Conservation (phyloP, 1,284 basidiomycete genomes). For the Apiotrichum mycotoxinovorans region DNA sequence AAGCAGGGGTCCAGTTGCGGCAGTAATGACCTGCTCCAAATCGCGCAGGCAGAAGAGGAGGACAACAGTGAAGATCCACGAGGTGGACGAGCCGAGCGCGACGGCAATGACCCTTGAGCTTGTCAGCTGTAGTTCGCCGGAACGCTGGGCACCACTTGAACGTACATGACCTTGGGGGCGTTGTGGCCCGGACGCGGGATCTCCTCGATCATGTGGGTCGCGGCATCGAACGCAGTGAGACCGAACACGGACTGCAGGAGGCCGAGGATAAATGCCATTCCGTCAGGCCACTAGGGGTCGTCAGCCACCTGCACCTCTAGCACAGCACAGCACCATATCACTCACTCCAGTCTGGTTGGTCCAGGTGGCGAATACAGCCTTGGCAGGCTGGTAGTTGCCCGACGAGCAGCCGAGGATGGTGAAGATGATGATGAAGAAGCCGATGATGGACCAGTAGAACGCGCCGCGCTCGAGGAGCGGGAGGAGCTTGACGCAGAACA, state of each 20-base stretch:
- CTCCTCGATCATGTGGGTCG: constrained; percentile 42
- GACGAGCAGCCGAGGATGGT: constrained; percentile 15
- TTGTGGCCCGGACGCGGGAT: constrained; percentile 21
- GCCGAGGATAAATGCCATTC: constrained; percentile 45
- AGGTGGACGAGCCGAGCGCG: constrained; percentile 58
- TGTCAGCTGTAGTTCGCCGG: constrained; percentile 15
- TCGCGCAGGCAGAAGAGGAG: constrained; percentile 66
- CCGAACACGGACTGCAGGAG: constrained; percentile 33
- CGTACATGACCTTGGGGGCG: constrained; percentile 23
- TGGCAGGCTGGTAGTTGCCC: constrained; percentile 34
- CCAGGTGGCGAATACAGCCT: constrained; percentile 44
- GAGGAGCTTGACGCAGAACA: constrained; percentile 12
- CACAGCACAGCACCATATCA: background rate
- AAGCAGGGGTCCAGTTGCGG: constrained; percentile 61
- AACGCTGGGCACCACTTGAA: background rate
- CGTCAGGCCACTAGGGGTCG: constrained; percentile 8
- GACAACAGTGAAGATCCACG: constrained; percentile 61
- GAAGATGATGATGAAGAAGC: constrained; percentile 41
- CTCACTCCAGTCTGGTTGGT: constrained; percentile 28
- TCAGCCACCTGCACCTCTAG: too few relatives aligned
- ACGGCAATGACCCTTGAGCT: constrained; percentile 54
- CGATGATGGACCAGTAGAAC: constrained; percentile 30
- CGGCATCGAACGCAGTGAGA: constrained; percentile 22
- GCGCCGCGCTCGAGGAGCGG: constrained; percentile 22
- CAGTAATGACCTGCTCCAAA: constrained; percentile 55